Evolutionary conservation across 257 asterid genomes (phyloP), one percentile per base, ranked within the genome.

Genomic region (Gynochthodes officinalis): DNA sequence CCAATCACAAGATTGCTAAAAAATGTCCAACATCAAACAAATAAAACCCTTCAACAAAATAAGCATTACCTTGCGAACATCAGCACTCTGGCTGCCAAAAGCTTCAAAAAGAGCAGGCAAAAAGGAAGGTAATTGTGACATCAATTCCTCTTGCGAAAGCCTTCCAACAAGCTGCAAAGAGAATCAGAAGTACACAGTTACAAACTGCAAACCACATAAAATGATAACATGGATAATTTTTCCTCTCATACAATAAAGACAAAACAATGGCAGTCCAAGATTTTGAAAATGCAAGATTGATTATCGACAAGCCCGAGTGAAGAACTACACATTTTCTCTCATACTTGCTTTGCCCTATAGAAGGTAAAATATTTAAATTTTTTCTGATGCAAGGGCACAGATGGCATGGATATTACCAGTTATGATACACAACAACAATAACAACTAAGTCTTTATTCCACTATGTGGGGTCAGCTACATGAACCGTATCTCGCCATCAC

Each of bases 81-180:
- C 99, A 42, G 99, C 97, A 80, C 98, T 94, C 88, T 90, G 98
- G 85, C 83, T 94, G 72, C 98, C 93, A 79, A 94, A 94, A 57
- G 99, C 97, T 81, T 91, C 98, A 84, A 91, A 94, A 66, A 94
- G 92, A 42, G 98, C 96, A 61, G 97, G 99, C 79, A 94, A 86
- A 84, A 94, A 94, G 21, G 97, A 84, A 50, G 93, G 89, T 58
- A 94, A 81, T n/a, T 94, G 95, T 70, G 87, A 66, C 96, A 89
- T 88, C 75, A 94, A 82, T 70, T 91, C 99, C 82, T 91, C 97
- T 75, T 87, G 96, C 32, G 99, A 85, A 70, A 94, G 93, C 83
- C 97, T 88, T 40, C 95, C 98, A 49, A 94, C 97, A 74, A 94
- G 96, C 99, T 94, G 93, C 76, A 80, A 37, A 76, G 18, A 66